Evolutionary conservation across 208 protist genomes (phyloP).

Genomic region (Trypanosoma cruzi): DNA sequence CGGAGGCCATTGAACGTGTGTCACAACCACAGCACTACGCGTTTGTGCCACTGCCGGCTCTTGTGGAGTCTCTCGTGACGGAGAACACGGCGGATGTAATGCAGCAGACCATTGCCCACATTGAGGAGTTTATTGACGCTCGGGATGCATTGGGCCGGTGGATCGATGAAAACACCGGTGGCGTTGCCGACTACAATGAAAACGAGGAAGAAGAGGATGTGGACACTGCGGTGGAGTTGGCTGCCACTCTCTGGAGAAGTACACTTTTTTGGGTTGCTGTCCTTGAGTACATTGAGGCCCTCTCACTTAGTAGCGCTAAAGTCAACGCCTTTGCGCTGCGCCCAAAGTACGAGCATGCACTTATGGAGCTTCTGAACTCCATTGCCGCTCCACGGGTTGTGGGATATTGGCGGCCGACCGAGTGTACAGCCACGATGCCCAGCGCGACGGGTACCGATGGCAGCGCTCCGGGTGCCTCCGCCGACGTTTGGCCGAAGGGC

Average conservation of each 20-base stretch:
- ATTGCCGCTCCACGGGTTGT: conserved; percentile 24
- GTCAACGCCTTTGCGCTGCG: conserved; percentile 56
- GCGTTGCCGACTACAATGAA: conserved; percentile 21
- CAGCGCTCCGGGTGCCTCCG: no score
- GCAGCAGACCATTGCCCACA: conserved; percentile 55
- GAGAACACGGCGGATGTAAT: conserved; percentile 78
- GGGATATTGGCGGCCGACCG: neutral
- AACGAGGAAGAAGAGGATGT: conserved; percentile 24
- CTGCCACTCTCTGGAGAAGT: conserved; percentile 36
- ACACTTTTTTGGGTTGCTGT: conserved; percentile 76
- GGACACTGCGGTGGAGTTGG: conserved; percentile 13
- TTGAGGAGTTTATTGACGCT: conserved; percentile 79
- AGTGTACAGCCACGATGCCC: neutral
- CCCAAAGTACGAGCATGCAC: conserved; percentile 70
- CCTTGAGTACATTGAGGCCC: conserved; percentile 61
- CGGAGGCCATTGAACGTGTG: conserved; percentile 64
- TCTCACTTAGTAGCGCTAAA: conserved; percentile 63
- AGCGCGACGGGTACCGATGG: neutral
- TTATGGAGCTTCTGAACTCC: conserved; percentile 63
- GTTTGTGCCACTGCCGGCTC: conserved; percentile 42
- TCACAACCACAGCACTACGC: conserved; percentile 52
- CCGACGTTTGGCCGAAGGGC: neutral
- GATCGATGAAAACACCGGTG: conserved; percentile 29
- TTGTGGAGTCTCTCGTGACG: conserved; percentile 73
- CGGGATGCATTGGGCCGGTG: conserved; percentile 41